A percentile compares a stretch with the other conserved stretches of the same genome.
phyloP scores from a whole-genome alignment of 371 early-diverging fungal genomes.

The Mucor circinelloides region DNA sequence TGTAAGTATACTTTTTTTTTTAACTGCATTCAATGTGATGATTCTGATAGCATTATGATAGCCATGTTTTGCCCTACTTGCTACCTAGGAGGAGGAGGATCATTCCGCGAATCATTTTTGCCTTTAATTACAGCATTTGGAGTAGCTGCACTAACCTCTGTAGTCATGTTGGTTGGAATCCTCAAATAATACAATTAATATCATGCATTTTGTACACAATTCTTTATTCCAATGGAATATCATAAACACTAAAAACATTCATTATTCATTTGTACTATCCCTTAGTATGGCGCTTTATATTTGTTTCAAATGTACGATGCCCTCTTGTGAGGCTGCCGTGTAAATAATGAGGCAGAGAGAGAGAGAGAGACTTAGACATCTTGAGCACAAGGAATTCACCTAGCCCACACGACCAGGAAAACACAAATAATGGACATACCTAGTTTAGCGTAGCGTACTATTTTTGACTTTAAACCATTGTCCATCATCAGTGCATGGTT shows the following conservation, averaged over 20 bases:
- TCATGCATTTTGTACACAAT: neutral
- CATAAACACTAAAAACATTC: neutral
- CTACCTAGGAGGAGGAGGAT: slow-evolving; percentile 32
- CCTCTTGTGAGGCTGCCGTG: no score
- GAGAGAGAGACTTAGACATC: no score
- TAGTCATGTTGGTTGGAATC: slow-evolving; percentile 26
- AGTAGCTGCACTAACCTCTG: slow-evolving; percentile 31
- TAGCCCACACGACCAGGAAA: no score
- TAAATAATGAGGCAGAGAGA: no score
- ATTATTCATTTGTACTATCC: neutral
- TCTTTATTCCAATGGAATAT: neutral
- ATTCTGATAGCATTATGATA: slow-evolving; percentile 4
- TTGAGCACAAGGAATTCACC: no score
- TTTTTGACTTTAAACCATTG: neutral
- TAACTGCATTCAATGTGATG: neutral
- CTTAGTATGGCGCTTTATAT: no score
- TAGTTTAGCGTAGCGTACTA: neutral
- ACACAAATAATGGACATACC: no score
- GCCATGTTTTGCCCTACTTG: slow-evolving; percentile 55
- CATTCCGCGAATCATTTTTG: slow-evolving; percentile 31
- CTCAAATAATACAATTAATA: slow-evolving; percentile 15
- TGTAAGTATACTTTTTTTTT: slow-evolving; percentile 32
- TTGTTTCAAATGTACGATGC: no score
- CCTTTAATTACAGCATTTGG: slow-evolving; percentile 33
- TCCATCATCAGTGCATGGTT: neutral